phyloP scores from a whole-genome alignment of 768 basidiomycete species.

The Kwoniella pini region DNA sequence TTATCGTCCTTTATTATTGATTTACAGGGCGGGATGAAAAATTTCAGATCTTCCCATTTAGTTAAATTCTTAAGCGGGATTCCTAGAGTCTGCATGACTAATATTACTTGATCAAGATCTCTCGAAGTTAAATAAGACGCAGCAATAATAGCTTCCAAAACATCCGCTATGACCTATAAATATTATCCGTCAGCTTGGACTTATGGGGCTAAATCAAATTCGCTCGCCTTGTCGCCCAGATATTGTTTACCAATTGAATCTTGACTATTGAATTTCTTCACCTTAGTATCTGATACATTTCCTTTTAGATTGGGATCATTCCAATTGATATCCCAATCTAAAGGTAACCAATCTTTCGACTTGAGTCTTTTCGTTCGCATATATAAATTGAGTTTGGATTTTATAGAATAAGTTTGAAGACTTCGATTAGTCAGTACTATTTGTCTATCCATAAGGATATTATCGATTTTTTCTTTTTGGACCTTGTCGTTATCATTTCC shows the following conservation, averaged over 20 bases:
- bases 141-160: slow-evolving; percentile 39
- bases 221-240: slow-evolving; percentile 41
- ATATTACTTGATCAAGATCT: slow-evolving; percentile 17
- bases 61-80: slow-evolving; percentile 16
- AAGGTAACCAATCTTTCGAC: slow-evolving; percentile 29
- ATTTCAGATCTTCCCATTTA: slow-evolving; percentile 17
- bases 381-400: slow-evolving; percentile 19
- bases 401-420: slow-evolving; percentile 15
- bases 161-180: slow-evolving; percentile 39
- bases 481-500: not conserved
- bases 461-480: slow-evolving; percentile 1
- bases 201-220: no score
- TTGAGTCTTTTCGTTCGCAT: slow-evolving; percentile 17
- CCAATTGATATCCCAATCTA: slow-evolving; percentile 15
- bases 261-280: slow-evolving; percentile 1
- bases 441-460: slow-evolving; percentile 19
- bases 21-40: not conserved
- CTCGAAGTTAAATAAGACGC: slow-evolving; percentile 32
- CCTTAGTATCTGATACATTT: not conserved
- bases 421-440: slow-evolving; percentile 29
- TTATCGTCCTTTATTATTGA: not conserved
- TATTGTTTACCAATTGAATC: not conserved
- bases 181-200: no score
- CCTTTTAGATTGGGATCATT: not conserved
- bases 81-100: slow-evolving; percentile 1